Evolutionary conservation across 371 early-diverging fungal genomes (phyloP), one percentile per base, ranked within the genome.

Genomic region (Zancudomyces culisetae): DNA sequence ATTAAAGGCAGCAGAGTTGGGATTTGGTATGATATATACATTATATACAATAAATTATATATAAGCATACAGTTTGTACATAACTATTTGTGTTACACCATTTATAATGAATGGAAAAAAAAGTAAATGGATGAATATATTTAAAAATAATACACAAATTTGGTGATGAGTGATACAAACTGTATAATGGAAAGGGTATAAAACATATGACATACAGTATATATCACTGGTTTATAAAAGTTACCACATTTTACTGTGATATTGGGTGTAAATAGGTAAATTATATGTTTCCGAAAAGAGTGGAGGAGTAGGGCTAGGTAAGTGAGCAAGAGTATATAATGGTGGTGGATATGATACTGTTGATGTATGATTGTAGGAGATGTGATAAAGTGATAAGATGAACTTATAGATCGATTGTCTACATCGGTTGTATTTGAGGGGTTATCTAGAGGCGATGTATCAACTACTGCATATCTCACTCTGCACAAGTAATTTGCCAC

Each of bases 391-490:
- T 15, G 15, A 35, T 10, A 15, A 10, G 6, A 15, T 35, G 35
- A 6, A 35, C 15, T 6, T 35, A 10, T 77, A 27, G 51, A 61
- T 10, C 63, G 79, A 8, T 40, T 75, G 29, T 70, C 72, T 2
- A 62, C 77, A 2, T 69, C 72, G 20, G 28, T 75, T 21, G 61
- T 74, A 40, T 74, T 78, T 55, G 79, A 79, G 52, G 76, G 73
- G n/a, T 45, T 79, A 35, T 53, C 69, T 15, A 68, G 65, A 8
- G 77, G 76, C 13, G 64, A 67, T 53, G 70, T 73, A n/a, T 65
- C 71, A 27, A 77, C 77, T 8, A 73, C 78, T 12, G 79, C 79
- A 13, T 77, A 72, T 55, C 57, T 79, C 23, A 64, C 68, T 43
- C 73, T 79, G 29, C 79, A 79, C 63, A 78, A 79, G 48, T 47